Percentiles rank a stretch among this genome's conserved stretches.
phyloP scores from a whole-genome alignment of 257 asterid species.

The Solanum gandarillasii region DNA sequence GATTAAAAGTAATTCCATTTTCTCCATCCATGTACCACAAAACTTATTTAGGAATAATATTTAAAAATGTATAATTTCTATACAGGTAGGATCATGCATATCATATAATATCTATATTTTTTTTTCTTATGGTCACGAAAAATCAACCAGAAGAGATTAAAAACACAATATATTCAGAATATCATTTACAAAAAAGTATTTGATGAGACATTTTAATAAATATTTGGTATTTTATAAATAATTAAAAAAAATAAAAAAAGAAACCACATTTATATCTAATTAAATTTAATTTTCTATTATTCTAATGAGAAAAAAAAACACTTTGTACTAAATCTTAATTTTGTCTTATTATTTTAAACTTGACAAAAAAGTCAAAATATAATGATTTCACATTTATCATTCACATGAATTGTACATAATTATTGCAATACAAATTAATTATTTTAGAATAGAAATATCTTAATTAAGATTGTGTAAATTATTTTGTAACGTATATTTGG shows the following conservation, averaged over 20 bases:
- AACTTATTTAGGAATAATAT: neutral
- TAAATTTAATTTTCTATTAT: neutral
- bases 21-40: neutral
- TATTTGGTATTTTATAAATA: neutral
- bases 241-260: neutral
- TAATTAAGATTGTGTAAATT: neutral
- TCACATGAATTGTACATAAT: neutral
- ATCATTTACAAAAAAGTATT: neutral
- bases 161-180: too few species aligned
- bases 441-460: neutral
- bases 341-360: neutral
- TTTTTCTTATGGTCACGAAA: neutral
- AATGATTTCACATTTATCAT: too few species aligned
- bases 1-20: neutral
- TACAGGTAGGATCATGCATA: neutral
- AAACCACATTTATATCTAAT: neutral
- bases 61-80: neutral
- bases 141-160: neutral
- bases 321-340: neutral
- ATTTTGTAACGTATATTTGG: neutral
- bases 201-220: neutral
- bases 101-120: neutral
- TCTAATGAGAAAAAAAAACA: neutral
- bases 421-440: too few species aligned
- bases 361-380: neutral